These are phyloP conservation scores for Yamadazyma kanchanaburiensis DNA, from an alignment of 1,139 yeast genomes.

Conservation along the genomic window DNA sequence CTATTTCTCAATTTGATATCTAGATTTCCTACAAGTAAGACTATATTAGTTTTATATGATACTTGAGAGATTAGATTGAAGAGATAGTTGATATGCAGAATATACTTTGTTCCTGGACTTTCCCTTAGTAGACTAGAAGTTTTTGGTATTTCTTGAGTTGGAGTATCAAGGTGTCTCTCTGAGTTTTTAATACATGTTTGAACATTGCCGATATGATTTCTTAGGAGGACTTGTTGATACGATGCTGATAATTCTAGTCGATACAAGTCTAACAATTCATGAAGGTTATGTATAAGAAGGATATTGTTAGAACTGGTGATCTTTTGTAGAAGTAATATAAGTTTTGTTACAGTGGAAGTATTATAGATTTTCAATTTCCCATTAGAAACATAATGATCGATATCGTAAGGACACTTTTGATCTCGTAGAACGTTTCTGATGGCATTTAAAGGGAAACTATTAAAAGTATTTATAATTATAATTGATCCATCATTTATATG, in stretches of 20 bases:
- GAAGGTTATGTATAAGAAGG: slow-evolving; percentile 32
- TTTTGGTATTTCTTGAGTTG: slow-evolving; percentile 28
- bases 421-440: background rate
- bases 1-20: slow-evolving; percentile 11
- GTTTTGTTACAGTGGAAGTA: slow-evolving; percentile 27
- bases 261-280: slow-evolving; percentile 35
- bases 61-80: slow-evolving; percentile 23
- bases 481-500: too few species aligned
- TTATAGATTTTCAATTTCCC: slow-evolving; percentile 14
- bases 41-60: slow-evolving; percentile 21
- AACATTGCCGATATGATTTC: slow-evolving; percentile 29
- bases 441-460: too few species aligned
- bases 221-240: slow-evolving; percentile 35
- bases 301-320: slow-evolving; percentile 6
- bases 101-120: slow-evolving; percentile 31
- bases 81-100: slow-evolving; percentile 27
- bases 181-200: slow-evolving; percentile 16
- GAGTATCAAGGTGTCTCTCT: slow-evolving; percentile 14
- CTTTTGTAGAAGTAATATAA: slow-evolving; percentile 17
- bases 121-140: slow-evolving; percentile 28
- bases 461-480: too few species aligned
- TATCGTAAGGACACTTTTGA: slow-evolving; percentile 18
- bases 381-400: slow-evolving; percentile 16
- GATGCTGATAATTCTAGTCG: slow-evolving; percentile 30
- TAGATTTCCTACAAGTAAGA: slow-evolving; percentile 28